phyloP scores from a whole-genome alignment of 2,329 filamentous ascomycete genomes.

The Fusarium xyrophilum region DNA sequence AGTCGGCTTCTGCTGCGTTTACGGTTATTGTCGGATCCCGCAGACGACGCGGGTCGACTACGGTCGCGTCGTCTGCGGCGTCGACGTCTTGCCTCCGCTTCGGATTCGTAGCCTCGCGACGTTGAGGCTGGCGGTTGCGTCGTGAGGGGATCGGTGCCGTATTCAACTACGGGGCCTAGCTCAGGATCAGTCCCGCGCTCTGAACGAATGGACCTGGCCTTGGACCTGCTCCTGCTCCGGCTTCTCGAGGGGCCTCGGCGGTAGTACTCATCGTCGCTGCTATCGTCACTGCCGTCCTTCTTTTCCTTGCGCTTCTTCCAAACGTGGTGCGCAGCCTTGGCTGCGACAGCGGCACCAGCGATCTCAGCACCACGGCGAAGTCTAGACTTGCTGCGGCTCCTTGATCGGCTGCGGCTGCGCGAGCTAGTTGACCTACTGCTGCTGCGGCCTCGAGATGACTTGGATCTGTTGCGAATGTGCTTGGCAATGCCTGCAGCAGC shows the following conservation, averaged over 20 bases:
- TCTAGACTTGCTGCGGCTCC: conserved; percentile 53
- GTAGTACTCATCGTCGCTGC: conserved; percentile 49
- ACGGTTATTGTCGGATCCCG: conserved; percentile 45
- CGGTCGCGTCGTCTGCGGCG: conserved; percentile 50
- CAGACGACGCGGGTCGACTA: conserved; percentile 44
- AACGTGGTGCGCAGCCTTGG: conserved; percentile 66
- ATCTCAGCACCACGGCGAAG: conserved; percentile 66
- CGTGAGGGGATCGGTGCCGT: conserved; percentile 65
- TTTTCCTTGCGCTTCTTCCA: conserved; percentile 68
- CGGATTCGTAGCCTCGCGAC: conserved; percentile 55
- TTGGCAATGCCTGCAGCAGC: conserved; percentile 65
- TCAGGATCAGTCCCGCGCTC: conserved; percentile 67
- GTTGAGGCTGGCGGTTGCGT: conserved; percentile 49
- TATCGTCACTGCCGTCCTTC: conserved; percentile 54
- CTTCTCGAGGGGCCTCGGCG: conserved; percentile 48
- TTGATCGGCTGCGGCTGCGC: conserved; percentile 26
- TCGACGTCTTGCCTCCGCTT: conserved; percentile 54
- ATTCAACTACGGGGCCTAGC: conserved; percentile 70
- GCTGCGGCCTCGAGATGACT: conserved; percentile 44
- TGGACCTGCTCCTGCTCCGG: conserved; percentile 58
- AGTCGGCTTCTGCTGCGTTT: conserved; percentile 63
- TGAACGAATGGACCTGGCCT: conserved; percentile 57
- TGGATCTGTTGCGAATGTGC: conserved; percentile 63
- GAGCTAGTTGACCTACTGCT: conserved; percentile 37
- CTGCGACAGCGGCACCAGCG: conserved; percentile 65